Percentiles rank a stretch among this genome's conserved stretches.
These are phyloP conservation scores for Pseudopithomyces chartarum DNA, from an alignment of 2,329 filamentous ascomycete species.

Conservation along the genomic window DNA sequence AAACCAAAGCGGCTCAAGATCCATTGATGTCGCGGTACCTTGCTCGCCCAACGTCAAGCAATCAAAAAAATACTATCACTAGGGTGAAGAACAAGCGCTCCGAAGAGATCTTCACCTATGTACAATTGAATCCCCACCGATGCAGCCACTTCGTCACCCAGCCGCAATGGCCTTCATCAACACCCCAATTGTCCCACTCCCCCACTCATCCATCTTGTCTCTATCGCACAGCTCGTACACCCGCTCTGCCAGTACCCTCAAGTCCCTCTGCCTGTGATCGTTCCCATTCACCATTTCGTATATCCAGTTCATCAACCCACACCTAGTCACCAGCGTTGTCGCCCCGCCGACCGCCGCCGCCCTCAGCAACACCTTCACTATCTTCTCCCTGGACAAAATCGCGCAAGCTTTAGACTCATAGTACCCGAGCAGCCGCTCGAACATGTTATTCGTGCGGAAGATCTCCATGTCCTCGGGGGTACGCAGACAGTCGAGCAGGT, in stretches of 20 bases:
- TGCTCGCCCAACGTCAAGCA: too few relatives aligned
- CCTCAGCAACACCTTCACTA: constrained; percentile 67
- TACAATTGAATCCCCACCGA: too few relatives aligned
- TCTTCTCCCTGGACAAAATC: constrained; percentile 63
- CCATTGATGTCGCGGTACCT: too few relatives aligned
- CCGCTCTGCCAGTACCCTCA: constrained; percentile 61
- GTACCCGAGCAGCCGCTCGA: constrained; percentile 75
- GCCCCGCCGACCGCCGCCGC: constrained; percentile 74
- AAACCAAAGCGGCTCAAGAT: too few relatives aligned
- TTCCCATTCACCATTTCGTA: constrained; percentile 60
- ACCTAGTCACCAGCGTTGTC: constrained; percentile 78
- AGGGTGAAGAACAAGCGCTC: too few relatives aligned
- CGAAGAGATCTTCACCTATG: too few relatives aligned
- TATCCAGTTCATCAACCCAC: constrained; percentile 77
- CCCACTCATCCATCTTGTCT: constrained; percentile 70
- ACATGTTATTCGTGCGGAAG: constrained; percentile 66
- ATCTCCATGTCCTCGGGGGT: constrained; percentile 64
- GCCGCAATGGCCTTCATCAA: constrained; percentile 14
- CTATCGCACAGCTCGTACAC: constrained; percentile 70
- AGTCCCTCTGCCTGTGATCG: constrained; percentile 55
- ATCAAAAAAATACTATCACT: too few relatives aligned
- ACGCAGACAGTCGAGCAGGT: constrained; percentile 71
- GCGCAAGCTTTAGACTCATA: constrained; percentile 70
- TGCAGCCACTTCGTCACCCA: background rate
- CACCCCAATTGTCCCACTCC: constrained; percentile 46